Conservation (phyloP, 257 asterid species). For the Solanum stenotomum region DNA sequence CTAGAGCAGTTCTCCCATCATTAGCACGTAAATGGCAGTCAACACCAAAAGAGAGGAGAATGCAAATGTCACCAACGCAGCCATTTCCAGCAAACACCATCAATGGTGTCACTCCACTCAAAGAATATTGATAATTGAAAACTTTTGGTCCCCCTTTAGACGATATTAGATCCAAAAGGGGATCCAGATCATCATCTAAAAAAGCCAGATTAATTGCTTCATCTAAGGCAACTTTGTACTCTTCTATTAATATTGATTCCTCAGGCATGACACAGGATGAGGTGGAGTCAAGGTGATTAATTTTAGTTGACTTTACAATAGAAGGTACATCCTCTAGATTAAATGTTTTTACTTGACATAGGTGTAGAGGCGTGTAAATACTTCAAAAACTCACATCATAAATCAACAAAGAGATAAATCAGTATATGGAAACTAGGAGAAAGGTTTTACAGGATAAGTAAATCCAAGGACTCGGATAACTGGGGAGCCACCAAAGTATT, state of each 20-base stretch:
- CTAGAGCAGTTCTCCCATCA: slow-evolving; percentile 59
- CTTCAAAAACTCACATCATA: not conserved
- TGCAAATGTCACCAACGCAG: slow-evolving; percentile 62
- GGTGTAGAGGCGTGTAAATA: not conserved
- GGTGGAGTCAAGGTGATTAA: slow-evolving; percentile 14
- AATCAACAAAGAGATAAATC: slow-evolving; percentile 3
- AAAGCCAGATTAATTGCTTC: slow-evolving; percentile 70
- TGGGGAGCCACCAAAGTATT: slow-evolving; percentile 85
- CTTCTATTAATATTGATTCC: slow-evolving; percentile 40
- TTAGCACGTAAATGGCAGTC: slow-evolving; percentile 45
- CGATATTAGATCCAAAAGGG: slow-evolving; percentile 60
- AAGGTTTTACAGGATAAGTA: slow-evolving; percentile 64
- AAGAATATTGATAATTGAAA: slow-evolving; percentile 64
- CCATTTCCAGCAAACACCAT: slow-evolving; percentile 85
- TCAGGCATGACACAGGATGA: slow-evolving; percentile 15
- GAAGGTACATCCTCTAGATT: slow-evolving; percentile 80
- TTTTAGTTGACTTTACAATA: slow-evolving; percentile 35
- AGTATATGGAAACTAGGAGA: not conserved
- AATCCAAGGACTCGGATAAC: slow-evolving; percentile 83
- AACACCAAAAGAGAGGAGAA: slow-evolving; percentile 76
- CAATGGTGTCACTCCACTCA: slow-evolving; percentile 65
- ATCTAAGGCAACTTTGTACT: slow-evolving; percentile 51
- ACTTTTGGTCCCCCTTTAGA: slow-evolving; percentile 42
- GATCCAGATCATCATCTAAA: slow-evolving; percentile 48
- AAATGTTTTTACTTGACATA: slow-evolving; percentile 55